Percentiles rank a stretch among this genome's conserved stretches.
Conservation (phyloP, 2,329 filamentous ascomycete genomes). For the Exophiala calicioides region DNA sequence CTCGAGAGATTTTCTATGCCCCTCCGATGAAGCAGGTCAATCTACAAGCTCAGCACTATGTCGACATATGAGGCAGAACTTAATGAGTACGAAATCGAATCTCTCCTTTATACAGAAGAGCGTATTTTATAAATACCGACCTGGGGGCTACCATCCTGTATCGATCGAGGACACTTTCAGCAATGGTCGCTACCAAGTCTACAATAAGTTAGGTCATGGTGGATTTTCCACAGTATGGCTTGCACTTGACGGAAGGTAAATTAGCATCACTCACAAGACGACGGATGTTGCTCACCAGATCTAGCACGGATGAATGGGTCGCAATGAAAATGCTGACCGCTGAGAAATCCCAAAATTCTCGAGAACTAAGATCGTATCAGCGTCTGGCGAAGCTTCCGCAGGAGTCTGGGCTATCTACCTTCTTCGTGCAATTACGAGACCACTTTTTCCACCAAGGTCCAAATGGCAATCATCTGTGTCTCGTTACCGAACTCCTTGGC, state of each 20-base stretch:
- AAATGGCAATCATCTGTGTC: slow-evolving; percentile 13
- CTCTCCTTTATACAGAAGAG: slow-evolving; percentile 14
- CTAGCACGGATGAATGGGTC: slow-evolving; percentile 12
- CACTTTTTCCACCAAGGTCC: slow-evolving; percentile 20
- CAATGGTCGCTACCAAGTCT: slow-evolving; percentile 38
- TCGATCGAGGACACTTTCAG: slow-evolving; percentile 35
- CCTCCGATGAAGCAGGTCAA: slow-evolving; percentile 19
- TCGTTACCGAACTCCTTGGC: slow-evolving; percentile 29
- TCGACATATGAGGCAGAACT: slow-evolving; percentile 1
- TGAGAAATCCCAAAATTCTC: slow-evolving; percentile 10
- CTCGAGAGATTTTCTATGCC: too few relatives aligned
- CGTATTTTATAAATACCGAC: slow-evolving; percentile 9
- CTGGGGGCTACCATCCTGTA: slow-evolving; percentile 39
- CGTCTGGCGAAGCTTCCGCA: not conserved
- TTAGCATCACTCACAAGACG: not conserved
- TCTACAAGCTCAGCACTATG: slow-evolving; percentile 7
- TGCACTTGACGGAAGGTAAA: slow-evolving; percentile 26
- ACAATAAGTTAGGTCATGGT: slow-evolving; percentile 42
- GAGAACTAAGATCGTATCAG: slow-evolving; percentile 3
- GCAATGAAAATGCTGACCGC: slow-evolving; percentile 10
- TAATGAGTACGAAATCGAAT: slow-evolving; percentile 1
- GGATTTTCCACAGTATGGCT: slow-evolving; percentile 42
- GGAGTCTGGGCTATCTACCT: slow-evolving; percentile 4
- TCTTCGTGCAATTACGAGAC: slow-evolving; percentile 13
- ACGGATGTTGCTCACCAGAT: slow-evolving; percentile 4